Percentiles rank a stretch among this genome's conserved stretches.
These are phyloP conservation scores for Candida coleopterorum DNA, from an alignment of 805 yeast species.

Conservation along the genomic window DNA sequence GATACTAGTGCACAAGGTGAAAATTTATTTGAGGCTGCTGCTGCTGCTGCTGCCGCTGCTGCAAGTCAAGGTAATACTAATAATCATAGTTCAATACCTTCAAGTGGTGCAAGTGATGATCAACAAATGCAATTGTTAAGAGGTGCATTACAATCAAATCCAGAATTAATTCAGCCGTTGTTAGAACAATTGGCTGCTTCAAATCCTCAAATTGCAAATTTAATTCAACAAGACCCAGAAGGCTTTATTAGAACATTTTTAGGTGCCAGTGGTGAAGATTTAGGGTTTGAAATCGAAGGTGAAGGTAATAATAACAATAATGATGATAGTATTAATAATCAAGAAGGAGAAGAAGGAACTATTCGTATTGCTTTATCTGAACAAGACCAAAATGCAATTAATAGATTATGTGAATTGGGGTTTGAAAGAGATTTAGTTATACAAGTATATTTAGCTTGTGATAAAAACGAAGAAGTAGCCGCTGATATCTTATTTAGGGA, in stretches of 20 bases:
- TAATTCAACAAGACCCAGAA: slow-evolving; percentile 85
- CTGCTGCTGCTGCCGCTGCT: slow-evolving; percentile 28
- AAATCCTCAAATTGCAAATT: slow-evolving; percentile 79
- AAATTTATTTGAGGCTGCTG: slow-evolving; percentile 54
- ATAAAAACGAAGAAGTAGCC: slow-evolving; percentile 93
- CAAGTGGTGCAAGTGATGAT: slow-evolving; percentile 39
- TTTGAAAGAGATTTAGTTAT: slow-evolving; percentile 83
- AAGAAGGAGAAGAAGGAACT: slow-evolving; percentile 27
- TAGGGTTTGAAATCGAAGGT: slow-evolving; percentile 31
- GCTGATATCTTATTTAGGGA: slow-evolving; percentile 80
- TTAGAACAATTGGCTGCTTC: slow-evolving; percentile 75
- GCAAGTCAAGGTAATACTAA: slow-evolving; percentile 28
- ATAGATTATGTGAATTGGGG: slow-evolving; percentile 86
- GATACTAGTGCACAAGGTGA: slow-evolving; percentile 31
- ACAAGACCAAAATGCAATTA: slow-evolving; percentile 86
- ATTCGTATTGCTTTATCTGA: slow-evolving; percentile 62
- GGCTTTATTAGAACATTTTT: slow-evolving; percentile 72
- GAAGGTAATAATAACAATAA: slow-evolving; percentile 20
- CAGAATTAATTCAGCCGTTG: slow-evolving; percentile 80
- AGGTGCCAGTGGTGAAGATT: slow-evolving; percentile 53
- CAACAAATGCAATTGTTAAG: slow-evolving; percentile 56
- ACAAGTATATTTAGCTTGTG: slow-evolving; percentile 96
- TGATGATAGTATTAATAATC: slow-evolving; percentile 35
- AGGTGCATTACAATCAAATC: slow-evolving; percentile 75
- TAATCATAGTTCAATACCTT: slow-evolving; percentile 13